Base-by-base conservation (phyloP, 2,329 filamentous ascomycete genomes). In the Pseudogymnoascus destructans region DNA sequence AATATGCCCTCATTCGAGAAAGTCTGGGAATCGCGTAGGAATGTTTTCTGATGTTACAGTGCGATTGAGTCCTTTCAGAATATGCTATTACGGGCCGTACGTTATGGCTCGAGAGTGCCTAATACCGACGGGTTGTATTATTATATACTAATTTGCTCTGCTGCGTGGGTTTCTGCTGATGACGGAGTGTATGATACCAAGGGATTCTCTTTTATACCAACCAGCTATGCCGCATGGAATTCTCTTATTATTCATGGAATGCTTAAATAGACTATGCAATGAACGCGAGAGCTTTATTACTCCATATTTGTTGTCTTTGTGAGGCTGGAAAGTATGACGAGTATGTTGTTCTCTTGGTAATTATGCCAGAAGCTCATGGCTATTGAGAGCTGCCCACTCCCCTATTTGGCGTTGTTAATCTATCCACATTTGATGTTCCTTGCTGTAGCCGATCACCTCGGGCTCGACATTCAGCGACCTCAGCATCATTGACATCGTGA, bases 401-500 rank as follows among this genome's bases (percentile, higher is more conserved):
- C 9, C 9, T 17, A 8, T 32, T 17, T 32, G 46, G 25, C 9
- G n/a, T 11, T 19, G 19, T 77, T 69, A 80, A 60, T 75, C 74
- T 56, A 75, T 70, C 84, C 84, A 87, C 66, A 73, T 72, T 66
- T 84, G 79, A 57, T 71, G 68, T 10, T 73, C 68, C 59, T 75
- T 74, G 68, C 85, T 81, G 67, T 79, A 86, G 4, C 83, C 84
- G 62, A 87, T 83, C n/a, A 79, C 66, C 55, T 76, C 71, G 3
- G 80, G 69, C 58, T 85, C 81, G 59, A 87, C 78, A 64, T 85
- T 83, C 60, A 87, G 71, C 27, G 77, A 80, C 63, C 77, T 77
- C 13, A 87, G 74, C 84, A 87, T 86, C 76, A 80, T 81, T 54
- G 79, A 81, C 77, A 87, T 84, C 10, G 81, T 85, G 65, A 86